phyloP scores from a whole-genome alignment of 768 basidiomycete genomes.

The Wakefieldia striispora region DNA sequence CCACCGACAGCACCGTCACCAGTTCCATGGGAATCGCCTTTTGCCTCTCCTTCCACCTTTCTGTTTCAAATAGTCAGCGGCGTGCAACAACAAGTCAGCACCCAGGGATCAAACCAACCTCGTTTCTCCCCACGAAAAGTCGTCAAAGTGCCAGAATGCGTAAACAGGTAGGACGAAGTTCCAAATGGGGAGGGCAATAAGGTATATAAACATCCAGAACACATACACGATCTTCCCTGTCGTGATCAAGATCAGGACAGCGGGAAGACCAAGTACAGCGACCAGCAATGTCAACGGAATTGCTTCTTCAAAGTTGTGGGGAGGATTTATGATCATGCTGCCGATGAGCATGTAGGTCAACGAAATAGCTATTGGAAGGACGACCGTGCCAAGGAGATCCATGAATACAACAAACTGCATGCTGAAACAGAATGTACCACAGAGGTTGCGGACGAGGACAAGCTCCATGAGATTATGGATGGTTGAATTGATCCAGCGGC shows the following conservation, averaged over 20 bases:
- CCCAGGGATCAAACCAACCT: constrained; percentile 51
- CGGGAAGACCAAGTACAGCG: constrained; percentile 92
- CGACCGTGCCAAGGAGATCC: constrained; percentile 89
- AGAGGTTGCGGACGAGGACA: constrained; percentile 92
- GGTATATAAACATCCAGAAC: constrained; percentile 97
- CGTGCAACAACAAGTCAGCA: background rate
- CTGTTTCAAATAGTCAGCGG: constrained; percentile 40
- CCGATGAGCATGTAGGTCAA: constrained; percentile 89
- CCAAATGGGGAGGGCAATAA: constrained; percentile 92
- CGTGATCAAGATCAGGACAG: constrained; percentile 87
- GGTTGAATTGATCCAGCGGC: constrained; percentile 99
- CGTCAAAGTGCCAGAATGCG: constrained; percentile 99
- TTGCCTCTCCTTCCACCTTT: constrained; percentile 91
- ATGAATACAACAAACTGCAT: constrained; percentile 99
- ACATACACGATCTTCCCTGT: constrained; percentile 95
- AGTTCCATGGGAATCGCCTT: constrained; percentile 73
- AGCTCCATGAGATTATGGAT: constrained; percentile 99
- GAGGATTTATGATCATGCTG: constrained; percentile 76
- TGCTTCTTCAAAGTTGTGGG: constrained; percentile 82
- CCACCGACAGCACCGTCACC: constrained; percentile 53
- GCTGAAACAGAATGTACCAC: constrained; percentile 99
- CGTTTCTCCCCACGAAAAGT: constrained; percentile 99
- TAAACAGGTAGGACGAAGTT: constrained; percentile 93
- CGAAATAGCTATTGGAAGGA: constrained; percentile 89
- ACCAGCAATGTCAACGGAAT: constrained; percentile 89